Conservation (phyloP, 75 land plant genomes). For the Adiantum capillusveneris region DNA sequence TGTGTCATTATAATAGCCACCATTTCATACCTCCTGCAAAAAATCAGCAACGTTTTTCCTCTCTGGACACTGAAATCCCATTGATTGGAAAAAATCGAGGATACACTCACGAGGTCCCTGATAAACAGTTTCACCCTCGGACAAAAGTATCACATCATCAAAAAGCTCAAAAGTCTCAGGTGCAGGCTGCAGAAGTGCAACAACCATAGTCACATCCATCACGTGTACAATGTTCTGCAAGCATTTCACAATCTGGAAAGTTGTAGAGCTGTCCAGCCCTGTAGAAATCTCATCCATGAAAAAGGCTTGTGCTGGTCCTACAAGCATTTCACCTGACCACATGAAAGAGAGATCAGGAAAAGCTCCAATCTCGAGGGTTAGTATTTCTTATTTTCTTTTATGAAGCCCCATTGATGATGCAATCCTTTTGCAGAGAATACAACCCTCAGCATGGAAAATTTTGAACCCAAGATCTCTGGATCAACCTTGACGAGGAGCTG, state of each 20-base stretch:
- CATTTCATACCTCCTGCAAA: constrained; percentile 29
- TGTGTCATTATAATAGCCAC: no score
- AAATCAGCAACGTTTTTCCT: constrained; percentile 30
- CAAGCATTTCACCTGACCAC: constrained; percentile 37
- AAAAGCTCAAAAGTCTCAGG: constrained; percentile 37
- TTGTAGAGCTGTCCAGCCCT: constrained; percentile 37
- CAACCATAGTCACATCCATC: constrained; percentile 19
- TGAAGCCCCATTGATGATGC: constrained; percentile 42
- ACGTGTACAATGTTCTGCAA: constrained; percentile 18
- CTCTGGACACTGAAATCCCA: constrained; percentile 31
- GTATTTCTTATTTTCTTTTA: neutral
- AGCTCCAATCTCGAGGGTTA: no score
- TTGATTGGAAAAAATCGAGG: constrained; percentile 24
- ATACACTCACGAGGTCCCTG: constrained; percentile 28
- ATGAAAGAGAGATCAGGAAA: neutral
- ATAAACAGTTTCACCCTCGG: constrained; percentile 33
- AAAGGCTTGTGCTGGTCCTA: constrained; percentile 27
- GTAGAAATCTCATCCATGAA: constrained; percentile 47
- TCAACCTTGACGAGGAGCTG: no score
- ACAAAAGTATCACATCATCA: constrained; percentile 34
- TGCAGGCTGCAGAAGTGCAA: constrained; percentile 36
- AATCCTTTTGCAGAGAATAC: constrained; percentile 34
- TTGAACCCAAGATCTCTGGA: no score
- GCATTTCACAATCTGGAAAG: constrained; percentile 29
- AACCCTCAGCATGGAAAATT: no score